Evolutionary conservation across 2,329 filamentous ascomycete species (phyloP), one percentile per base, ranked within the genome.

Genomic region (Epichloe uncinata): DNA sequence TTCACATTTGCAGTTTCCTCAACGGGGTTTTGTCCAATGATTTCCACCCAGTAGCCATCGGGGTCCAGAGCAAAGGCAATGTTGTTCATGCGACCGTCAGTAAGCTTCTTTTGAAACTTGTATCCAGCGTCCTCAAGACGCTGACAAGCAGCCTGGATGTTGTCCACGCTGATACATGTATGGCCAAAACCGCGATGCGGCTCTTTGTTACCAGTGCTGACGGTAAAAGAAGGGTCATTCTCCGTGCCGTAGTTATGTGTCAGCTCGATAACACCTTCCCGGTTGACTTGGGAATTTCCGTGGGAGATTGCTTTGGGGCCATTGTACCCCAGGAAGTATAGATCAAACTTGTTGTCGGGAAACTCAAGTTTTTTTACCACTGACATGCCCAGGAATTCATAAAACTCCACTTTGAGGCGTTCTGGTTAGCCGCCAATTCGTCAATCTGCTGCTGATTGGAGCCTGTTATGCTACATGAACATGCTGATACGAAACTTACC

Each of bases 291-390:
- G 61, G 83, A 79, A 55, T 82, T 82, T 60, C 83, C 85, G 51
- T 78, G 73, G 8, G 86, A 93, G n/a, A 79, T 71, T 13, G 91
- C 85, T 37, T 78, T 73, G 9, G 87, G 79, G 34, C 80, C 78
- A 64, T 95, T 84, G 70, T 94, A 97, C 52, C 84, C 89, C 53
- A 98, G 76, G 71, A 97, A 97, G 74, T 97, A 97, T 30, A 96
- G 80, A 61, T 93, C 87, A 67, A 97, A 97, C 63, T 94, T 95
- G 67, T 80, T 81, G 53, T 95, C 89, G 13, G 90, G 85, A 62
- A 88, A 86, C 54, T 84, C 73, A 44, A 93, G 74, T 69, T 90
- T 86, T 62, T 87, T 81, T 66, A 97, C 78, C 54, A 89, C 69
- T 63, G 76, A 89, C 78, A 97, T 82, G 59, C 93, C 93, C 16